Conservation (phyloP, 805 yeast species). For the Monosporozyma servazzii region DNA sequence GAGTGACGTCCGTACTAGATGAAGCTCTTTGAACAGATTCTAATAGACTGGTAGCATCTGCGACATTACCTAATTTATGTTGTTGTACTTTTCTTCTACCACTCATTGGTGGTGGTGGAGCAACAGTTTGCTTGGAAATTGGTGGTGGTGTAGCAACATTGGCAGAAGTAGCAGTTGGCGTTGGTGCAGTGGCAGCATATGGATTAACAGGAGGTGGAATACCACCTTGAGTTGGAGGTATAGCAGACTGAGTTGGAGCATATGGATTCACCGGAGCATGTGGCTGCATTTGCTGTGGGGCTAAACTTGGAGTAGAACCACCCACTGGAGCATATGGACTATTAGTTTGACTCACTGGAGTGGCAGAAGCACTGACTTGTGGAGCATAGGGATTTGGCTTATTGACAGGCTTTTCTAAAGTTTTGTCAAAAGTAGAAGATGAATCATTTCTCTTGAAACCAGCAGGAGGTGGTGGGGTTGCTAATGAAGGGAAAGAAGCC, state of each 20-base stretch:
- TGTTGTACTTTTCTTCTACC: constrained; percentile 18
- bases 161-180: constrained; percentile 5
- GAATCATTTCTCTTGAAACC: not conserved
- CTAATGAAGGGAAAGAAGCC: not conserved
- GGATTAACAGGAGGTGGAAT: constrained; percentile 26
- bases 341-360: not conserved
- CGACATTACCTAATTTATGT: constrained; percentile 11
- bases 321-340: constrained; percentile 5
- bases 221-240: constrained; percentile 7
- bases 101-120: constrained; percentile 27
- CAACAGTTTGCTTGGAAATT: constrained; percentile 2
- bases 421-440: not conserved
- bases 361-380: constrained; percentile 1
- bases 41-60: constrained; percentile 16
- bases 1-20: not conserved
- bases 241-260: constrained; percentile 22
- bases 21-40: constrained; percentile 12
- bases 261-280: constrained; percentile 30
- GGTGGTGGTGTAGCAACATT: constrained; percentile 22
- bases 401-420: not conserved
- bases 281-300: constrained; percentile 16
- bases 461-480: not conserved
- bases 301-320: constrained; percentile 1
- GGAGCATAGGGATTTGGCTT: constrained; percentile 3
- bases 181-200: constrained; percentile 27